Base-by-base conservation (phyloP, 2,329 filamentous ascomycete genomes). In the Aspergillus sp. region DNA sequence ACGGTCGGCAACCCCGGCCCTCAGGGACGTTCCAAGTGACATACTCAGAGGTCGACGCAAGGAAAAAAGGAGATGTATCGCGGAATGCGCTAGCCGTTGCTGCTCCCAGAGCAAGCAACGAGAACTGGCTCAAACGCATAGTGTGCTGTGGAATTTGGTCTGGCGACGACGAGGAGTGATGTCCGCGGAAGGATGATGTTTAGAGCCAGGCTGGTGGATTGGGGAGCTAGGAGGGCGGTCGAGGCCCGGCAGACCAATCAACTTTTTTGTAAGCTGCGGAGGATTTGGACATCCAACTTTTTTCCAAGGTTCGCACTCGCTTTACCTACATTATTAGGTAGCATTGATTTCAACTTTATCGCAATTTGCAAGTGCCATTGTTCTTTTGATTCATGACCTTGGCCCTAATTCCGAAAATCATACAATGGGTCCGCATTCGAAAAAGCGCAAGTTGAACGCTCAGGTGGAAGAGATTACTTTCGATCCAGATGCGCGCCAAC, bases 61-160 rank as follows among this genome's bases (percentile, higher is more conserved):
- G 81, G 74, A 97, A 85, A 78, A 97, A 95, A 19, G 95, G 94
- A 58, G 92, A 93, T 2, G 93, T 92, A 78, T 97, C 90, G 65
- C 87, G 88, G 76, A 97, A 95, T 28, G 92, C 93, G 64, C 87
- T 81, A 49, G 84, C 87, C 25, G 83, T 82, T 63, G 85, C 83
- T 68, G 85, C 82, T 70, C 86, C 77, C 61, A 85, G 76, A 71
- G 82, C 80, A 59, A 85, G 72, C 63, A 81, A 77, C 69, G 79
- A 76, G 52, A 83, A 68, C 62, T 73, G 74, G 64, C 69, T 71
- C 50, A 78, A 64, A 73, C 78, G 75, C 77, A 84, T 82, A 55
- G 69, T 80, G 71, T 63, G 62, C 34, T 60, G 63, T 61, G 54
- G 58, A 57, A 51, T 54, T 49, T 66, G 48, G 48, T 53, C 50